Evolutionary conservation across 177 flowering plant genomes (phyloP), one percentile per base, ranked within the genome.

Genomic region (Vitis hybrid): DNA sequence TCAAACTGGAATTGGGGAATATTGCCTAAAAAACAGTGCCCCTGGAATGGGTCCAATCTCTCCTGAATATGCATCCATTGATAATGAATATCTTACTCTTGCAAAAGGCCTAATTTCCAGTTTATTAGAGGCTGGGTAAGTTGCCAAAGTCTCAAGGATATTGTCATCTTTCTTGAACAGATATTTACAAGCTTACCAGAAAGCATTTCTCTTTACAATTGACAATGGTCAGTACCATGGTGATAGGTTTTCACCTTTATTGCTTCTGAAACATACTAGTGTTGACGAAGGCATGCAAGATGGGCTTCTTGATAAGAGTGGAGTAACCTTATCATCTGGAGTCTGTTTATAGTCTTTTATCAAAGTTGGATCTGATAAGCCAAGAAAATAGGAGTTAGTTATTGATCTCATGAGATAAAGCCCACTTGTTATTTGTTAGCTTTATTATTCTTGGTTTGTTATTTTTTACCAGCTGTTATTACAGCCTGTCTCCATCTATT

Each of bases 211-310:
- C 69, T 78, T 71, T 51, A 78, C 83, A 50, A 62, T 90, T 61
- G 79, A 70, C 75, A 68, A 64, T 49, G 65, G 69, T 62, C 74
- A 76, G 50, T 51, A 55, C 29, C 61, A 31, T 68, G 71, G 49
- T 57, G 68, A 69, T 67, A 65, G 51, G 7, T 77, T 82, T 75
- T 80, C 90, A 64, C 80, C 88, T 15, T 71, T 86, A 60, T 72
- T 90, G 79, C 90, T 93, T 58, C 84, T 87, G 53, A 89, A 83
- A 55, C 90, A 89, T 69, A 75, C 89, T 62, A 81, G 72, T 26
- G 77, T 87, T 78, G 89, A 85, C 52, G 86, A 81, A 70, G 58
- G 70, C 59, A 22, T 78, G 26, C 86, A 80, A 78, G 82, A 80
- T 74, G 92, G 85, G 66, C 72, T 89, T 29, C 76, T 86, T 55